These are phyloP conservation scores for Annulohypoxylon moriforme DNA, from an alignment of 495 filamentous ascomycete species.

Conservation along the genomic window DNA sequence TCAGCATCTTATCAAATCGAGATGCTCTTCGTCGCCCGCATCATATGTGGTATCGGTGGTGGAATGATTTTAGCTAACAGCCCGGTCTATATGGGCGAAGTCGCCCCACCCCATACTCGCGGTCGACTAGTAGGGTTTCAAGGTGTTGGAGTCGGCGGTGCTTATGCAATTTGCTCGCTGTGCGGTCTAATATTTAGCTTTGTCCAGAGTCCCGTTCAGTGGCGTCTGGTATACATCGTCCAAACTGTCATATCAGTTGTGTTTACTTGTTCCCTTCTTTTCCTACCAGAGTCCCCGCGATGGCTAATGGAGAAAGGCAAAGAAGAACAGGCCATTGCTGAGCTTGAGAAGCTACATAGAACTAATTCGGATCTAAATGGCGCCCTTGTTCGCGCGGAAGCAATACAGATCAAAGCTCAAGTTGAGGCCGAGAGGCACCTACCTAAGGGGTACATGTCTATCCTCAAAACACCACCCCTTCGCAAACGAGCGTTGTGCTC, in stretches of 20 bases:
- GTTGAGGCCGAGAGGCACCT: constrained; percentile 20
- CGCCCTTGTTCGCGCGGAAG: constrained; percentile 25
- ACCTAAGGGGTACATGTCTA: constrained; percentile 12
- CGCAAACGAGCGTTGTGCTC: constrained; percentile 1
- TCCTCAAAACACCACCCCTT: neutral
- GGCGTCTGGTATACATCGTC: neutral
- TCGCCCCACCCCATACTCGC: constrained; percentile 44
- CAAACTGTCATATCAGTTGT: neutral
- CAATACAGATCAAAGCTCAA: constrained; percentile 25
- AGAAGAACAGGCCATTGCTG: constrained; percentile 11
- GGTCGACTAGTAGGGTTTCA: constrained; percentile 31
- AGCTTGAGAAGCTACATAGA: constrained; percentile 21
- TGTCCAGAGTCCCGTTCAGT: neutral
- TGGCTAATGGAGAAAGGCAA: constrained; percentile 4
- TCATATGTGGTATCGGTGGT: constrained; percentile 41
- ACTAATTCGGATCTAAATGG: constrained; percentile 25
- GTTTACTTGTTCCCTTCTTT: neutral
- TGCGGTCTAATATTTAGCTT: constrained; percentile 3
- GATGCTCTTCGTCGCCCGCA: constrained; percentile 21
- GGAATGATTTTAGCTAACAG: constrained; percentile 46
- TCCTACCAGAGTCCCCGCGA: constrained; percentile 1
- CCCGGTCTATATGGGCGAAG: constrained; percentile 49
- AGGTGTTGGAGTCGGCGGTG: neutral
- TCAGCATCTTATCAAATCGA: neutral
- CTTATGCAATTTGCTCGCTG: neutral